A percentile compares a stretch with the other conserved stretches of the same genome.
Conservation (phyloP, 768 basidiomycete species). For the Boletus rubescentipes region DNA sequence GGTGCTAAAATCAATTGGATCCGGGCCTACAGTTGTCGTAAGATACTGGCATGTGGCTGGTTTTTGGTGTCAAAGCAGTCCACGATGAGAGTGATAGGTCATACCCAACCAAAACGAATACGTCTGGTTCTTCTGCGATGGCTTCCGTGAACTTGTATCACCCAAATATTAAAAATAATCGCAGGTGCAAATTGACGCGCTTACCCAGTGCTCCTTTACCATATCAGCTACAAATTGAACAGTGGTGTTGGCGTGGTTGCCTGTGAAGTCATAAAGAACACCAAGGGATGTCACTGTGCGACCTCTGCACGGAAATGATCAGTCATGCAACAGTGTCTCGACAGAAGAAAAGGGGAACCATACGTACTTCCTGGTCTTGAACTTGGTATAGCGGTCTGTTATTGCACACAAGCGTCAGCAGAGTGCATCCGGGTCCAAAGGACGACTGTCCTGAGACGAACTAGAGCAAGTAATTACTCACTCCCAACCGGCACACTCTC, state of each 20-base stretch:
- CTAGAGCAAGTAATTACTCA: conserved; percentile 17
- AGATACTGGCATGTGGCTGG: conserved; percentile 81
- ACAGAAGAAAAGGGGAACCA: neutral
- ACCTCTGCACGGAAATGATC: conserved; percentile 40
- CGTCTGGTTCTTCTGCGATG: conserved; percentile 77
- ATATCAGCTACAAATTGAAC: conserved; percentile 73
- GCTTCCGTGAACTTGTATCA: conserved; percentile 65
- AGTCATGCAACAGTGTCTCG: neutral
- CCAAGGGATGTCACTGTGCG: conserved; percentile 77
- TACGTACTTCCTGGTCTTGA: conserved; percentile 67
- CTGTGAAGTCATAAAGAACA: conserved; percentile 74
- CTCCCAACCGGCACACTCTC: conserved; percentile 47
- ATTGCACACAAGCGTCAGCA: conserved; percentile 38
- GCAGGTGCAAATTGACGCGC: conserved; percentile 5
- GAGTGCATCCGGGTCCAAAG: too few species aligned
- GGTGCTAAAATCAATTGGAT: neutral
- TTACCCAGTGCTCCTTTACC: conserved; percentile 78
- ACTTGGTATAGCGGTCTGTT: conserved; percentile 63
- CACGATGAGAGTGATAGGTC: conserved; percentile 13
- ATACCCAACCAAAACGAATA: conserved; percentile 74
- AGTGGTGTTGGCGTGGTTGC: conserved; percentile 67
- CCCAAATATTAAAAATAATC: neutral
- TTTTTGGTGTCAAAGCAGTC: neutral
- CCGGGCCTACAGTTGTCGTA: conserved; percentile 57
- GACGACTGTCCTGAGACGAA: neutral